Evolutionary conservation across 1,284 basidiomycete species (phyloP).

Genomic region (Phylloporus gajari): DNA sequence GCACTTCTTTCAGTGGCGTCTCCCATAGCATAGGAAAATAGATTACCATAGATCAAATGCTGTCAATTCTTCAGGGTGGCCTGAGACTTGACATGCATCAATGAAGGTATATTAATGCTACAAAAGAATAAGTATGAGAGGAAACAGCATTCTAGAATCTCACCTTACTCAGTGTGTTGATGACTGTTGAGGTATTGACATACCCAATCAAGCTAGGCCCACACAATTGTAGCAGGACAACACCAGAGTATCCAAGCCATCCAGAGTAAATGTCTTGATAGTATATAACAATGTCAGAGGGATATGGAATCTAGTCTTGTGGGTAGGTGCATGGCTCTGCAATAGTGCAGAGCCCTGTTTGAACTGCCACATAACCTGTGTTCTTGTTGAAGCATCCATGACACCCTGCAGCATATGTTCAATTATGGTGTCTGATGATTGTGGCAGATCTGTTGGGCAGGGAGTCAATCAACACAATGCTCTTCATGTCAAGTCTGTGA

Average conservation of each 20-base stretch:
- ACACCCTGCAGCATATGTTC: constrained; percentile 36
- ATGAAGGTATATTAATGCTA: not conserved
- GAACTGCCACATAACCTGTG: constrained; percentile 52
- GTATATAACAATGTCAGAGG: constrained; percentile 59
- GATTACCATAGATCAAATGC: too few relatives aligned
- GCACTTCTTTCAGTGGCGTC: too few relatives aligned
- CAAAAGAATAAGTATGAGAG: not conserved
- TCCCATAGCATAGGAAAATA: too few relatives aligned
- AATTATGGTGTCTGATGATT: constrained; percentile 63
- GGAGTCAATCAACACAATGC: constrained; percentile 76
- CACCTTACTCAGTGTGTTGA: not conserved
- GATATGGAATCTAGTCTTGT: constrained; percentile 26
- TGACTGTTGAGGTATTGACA: constrained; percentile 30
- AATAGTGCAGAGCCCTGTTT: constrained; percentile 55
- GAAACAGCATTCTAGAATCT: not conserved
- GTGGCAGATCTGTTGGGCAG: constrained; percentile 57
- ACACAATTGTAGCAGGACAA: constrained; percentile 59
- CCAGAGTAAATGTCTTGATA: constrained; percentile 50
- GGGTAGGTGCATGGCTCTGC: constrained; percentile 48
- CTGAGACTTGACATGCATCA: too few relatives aligned
- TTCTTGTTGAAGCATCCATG: constrained; percentile 21
- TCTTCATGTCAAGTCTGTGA: constrained; percentile 57
- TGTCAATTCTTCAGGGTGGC: too few relatives aligned
- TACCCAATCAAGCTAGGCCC: constrained; percentile 31
- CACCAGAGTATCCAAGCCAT: constrained; percentile 40